A percentile compares a stretch with the other conserved stretches of the same genome.
Conservation (phyloP, 2,329 filamentous ascomycete genomes). For the Penicillium sp. region DNA sequence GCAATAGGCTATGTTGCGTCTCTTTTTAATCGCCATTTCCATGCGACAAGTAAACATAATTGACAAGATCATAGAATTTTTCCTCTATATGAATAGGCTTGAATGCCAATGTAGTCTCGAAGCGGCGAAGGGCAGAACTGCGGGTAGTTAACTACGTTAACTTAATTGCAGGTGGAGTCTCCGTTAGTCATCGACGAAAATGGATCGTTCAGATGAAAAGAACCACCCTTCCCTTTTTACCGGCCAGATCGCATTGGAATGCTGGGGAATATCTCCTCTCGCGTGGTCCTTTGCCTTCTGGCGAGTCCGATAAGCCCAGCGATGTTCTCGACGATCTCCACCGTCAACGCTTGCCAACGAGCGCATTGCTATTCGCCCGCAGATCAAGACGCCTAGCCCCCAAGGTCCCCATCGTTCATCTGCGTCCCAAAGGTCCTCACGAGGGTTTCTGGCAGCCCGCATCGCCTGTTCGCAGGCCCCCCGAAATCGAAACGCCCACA, state of each 20-base stretch:
- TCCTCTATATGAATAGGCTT: not conserved
- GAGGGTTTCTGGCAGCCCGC: conserved; percentile 1
- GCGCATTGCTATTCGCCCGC: conserved; percentile 16
- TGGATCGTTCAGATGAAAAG: not conserved
- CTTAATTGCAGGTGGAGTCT: too few relatives aligned
- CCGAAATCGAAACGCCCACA: not conserved
- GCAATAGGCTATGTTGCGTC: not conserved
- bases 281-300: not conserved
- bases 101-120: not conserved
- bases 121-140: conserved; percentile 15
- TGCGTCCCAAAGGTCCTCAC: conserved; percentile 20
- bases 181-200: conserved; percentile 11
- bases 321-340: conserved; percentile 5
- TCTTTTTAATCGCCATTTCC: not conserved
- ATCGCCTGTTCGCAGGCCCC: conserved; percentile 1
- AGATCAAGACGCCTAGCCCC: conserved; percentile 29
- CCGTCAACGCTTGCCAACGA: conserved; percentile 19
- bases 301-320: not conserved
- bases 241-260: not conserved
- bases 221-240: not conserved
- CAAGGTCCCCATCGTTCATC: conserved; percentile 36
- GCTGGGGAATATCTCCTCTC: conserved; percentile 1
- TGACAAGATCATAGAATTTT: not conserved
- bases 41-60: not conserved
- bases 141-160: too few relatives aligned